Percentiles rank a stretch among this genome's conserved stretches.
Conservation (phyloP, 306 rosid genomes). For the Phaseolus lunatus region DNA sequence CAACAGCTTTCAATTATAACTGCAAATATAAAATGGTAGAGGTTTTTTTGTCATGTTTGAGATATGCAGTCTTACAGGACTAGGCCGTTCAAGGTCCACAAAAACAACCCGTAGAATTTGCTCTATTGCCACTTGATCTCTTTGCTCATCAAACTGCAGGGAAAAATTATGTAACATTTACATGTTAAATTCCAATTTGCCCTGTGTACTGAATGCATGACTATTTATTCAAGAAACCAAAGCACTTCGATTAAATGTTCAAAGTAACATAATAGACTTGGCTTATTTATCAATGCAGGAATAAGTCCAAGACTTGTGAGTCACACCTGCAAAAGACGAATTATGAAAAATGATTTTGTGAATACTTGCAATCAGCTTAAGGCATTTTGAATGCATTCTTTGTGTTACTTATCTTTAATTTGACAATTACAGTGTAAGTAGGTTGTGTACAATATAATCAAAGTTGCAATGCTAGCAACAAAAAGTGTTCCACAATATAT, state of each 20-base stretch:
- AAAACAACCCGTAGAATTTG: slow-evolving; percentile 87
- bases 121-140: slow-evolving; percentile 87
- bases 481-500: not conserved
- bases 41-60: not conserved
- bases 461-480: not conserved
- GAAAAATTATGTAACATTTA: slow-evolving; percentile 11
- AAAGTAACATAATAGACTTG: slow-evolving; percentile 4
- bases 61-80: slow-evolving; percentile 63
- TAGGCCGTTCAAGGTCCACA: slow-evolving; percentile 78
- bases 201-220: not conserved
- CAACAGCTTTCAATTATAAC: slow-evolving; percentile 16
- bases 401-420: not conserved
- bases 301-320: not conserved
- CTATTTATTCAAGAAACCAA: slow-evolving; percentile 5
- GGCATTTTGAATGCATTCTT: not conserved
- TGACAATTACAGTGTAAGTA: slow-evolving; percentile 14
- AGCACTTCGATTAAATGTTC: slow-evolving; percentile 8
- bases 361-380: slow-evolving; percentile 9
- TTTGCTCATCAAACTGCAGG: slow-evolving; percentile 90
- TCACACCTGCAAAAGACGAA: not conserved
- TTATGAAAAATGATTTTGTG: slow-evolving; percentile 1
- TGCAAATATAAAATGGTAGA: not conserved
- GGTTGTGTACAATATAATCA: not conserved
- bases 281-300: not conserved
- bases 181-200: slow-evolving; percentile 14